A percentile compares a stretch with the other conserved stretches of the same genome.
These are phyloP conservation scores for Nannochloris sp. DNA, from an alignment of 139 green algal species.

Conservation along the genomic window DNA sequence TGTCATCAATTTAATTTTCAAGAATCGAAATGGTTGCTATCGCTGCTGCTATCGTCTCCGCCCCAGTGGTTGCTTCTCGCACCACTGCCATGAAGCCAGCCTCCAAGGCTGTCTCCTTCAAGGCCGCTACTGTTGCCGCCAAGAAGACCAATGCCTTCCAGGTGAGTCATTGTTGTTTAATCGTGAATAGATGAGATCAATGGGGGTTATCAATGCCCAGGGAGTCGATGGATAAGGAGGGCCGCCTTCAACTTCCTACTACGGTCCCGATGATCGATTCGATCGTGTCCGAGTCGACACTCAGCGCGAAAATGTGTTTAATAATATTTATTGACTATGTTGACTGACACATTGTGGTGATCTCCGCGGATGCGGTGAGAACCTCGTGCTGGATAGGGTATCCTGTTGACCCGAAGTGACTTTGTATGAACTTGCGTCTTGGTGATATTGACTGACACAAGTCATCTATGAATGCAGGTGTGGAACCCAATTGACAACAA, in stretches of 20 bases:
- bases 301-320: no score
- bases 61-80: not conserved
- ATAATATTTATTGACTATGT: not conserved
- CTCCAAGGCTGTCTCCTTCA: slow-evolving; percentile 7
- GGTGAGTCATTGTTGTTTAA: slow-evolving; percentile 4
- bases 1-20: not conserved
- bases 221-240: not conserved
- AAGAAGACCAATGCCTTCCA: slow-evolving; percentile 30
- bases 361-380: no score
- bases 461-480: slow-evolving; percentile 10
- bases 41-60: slow-evolving; percentile 16
- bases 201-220: not conserved
- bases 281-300: no score
- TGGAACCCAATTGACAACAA: slow-evolving; percentile 52
- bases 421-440: no score
- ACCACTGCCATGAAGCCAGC: slow-evolving; percentile 7
- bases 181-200: not conserved
- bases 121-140: slow-evolving; percentile 24
- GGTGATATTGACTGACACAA: no score
- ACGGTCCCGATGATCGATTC: no score
- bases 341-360: no score
- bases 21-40: slow-evolving; percentile 12
- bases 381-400: no score
- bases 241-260: no score
- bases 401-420: no score